These are phyloP conservation scores for Solanum verrucosum DNA, from an alignment of 257 asterid genomes.

Conservation along the genomic window DNA sequence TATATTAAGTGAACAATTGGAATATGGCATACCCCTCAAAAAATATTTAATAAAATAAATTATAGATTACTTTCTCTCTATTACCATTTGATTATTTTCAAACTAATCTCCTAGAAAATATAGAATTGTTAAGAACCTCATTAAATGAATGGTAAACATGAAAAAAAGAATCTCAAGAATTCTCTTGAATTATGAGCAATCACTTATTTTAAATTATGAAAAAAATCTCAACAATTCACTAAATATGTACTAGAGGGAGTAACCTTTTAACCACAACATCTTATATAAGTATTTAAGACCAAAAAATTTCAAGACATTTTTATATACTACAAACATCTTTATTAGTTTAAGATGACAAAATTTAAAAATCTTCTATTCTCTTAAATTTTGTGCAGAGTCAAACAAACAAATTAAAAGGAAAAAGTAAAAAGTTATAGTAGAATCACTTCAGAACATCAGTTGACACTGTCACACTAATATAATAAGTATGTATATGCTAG, in stretches of 20 bases:
- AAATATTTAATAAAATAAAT: too few relatives aligned
- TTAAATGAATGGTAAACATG: not conserved
- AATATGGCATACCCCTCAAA: not conserved
- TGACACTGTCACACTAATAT: too few relatives aligned
- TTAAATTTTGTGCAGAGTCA: too few relatives aligned
- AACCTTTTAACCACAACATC: not conserved
- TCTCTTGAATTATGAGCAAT: not conserved
- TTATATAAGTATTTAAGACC: not conserved
- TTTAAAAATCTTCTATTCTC: not conserved
- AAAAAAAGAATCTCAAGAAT: too few relatives aligned
- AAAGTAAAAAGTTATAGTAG: too few relatives aligned
- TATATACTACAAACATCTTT: not conserved
- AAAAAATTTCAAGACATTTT: not conserved
- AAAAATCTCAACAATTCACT: not conserved
- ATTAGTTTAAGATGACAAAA: not conserved
- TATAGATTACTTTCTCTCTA: not conserved
- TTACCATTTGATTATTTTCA: not conserved
- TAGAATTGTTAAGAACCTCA: not conserved
- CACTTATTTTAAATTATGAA: not conserved
- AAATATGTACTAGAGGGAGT: not conserved
- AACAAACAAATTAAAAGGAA: too few relatives aligned
- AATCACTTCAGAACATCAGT: too few relatives aligned
- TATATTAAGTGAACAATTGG: not conserved
- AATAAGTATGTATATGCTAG: too few relatives aligned
- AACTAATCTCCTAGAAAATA: too few relatives aligned